Base-by-base conservation (phyloP, 148 eudicot species). In the Nyssa sinensis region DNA sequence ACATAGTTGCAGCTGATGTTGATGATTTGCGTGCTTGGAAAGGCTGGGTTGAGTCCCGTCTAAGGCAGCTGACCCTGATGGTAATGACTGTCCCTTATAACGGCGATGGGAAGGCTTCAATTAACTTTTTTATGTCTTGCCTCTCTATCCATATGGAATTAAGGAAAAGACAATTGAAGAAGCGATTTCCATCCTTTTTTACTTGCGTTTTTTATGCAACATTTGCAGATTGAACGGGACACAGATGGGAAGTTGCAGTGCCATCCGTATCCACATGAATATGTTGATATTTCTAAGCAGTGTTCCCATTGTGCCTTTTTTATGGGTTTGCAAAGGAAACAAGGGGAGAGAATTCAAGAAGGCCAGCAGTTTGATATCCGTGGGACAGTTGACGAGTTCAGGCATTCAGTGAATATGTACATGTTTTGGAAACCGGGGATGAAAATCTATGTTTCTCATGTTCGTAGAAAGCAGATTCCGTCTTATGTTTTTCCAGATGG, bases 41-140 rank as follows among this genome's bases (percentile, higher is more conserved):
- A 84, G 93, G 96, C 25, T 88, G 91, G 96, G 93, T 91, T 55
- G 96, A 91, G 71, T 91, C 96, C 35, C 87, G 96, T 21, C 75
- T 91, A 33, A 83, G 96, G 76, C 93, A 88, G 84, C 64, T 91
- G 73, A 86, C 89, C 23, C 66, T 87, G 82, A 84, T 79, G 96
- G 93, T 91, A 87, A 75, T 69, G 35, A 73, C 65, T 76, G 37
- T 30, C 25, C 64, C 25, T 62, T 62, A 17, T 66, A 5, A 27
- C 10, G 34, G 13, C 30, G 59, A 17, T 55, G 5, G 24, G 6
- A 55, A n/a, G 24, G 24, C 25, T 53, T 53, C 21, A 5, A 5
- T 55, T 19, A 55, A 55, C 6, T 3, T 55, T 3, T 55, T n/a
- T 55, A 21, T 17, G 51, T 44, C 21, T 55, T n/a, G 24, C 59